These are phyloP conservation scores for Fremontodendron californicum DNA, from an alignment of 345 rosid species.

Conservation along the genomic window DNA sequence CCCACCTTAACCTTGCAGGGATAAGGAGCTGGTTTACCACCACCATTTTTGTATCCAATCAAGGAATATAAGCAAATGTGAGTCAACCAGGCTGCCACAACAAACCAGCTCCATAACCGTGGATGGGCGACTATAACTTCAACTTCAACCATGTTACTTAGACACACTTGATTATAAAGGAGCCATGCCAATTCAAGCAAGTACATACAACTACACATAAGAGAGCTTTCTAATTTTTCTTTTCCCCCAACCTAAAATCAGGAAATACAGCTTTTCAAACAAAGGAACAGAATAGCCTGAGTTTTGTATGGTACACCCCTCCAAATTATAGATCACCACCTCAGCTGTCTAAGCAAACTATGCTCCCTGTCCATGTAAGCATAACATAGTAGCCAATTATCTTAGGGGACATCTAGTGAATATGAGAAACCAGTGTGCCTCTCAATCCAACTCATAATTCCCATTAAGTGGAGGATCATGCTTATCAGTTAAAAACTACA, in stretches of 20 bases:
- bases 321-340: conserved; percentile 12
- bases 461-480: conserved; percentile 19
- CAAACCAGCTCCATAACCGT: conserved; percentile 80
- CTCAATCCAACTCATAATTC: conserved; percentile 33
- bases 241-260: not conserved
- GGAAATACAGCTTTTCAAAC: conserved; percentile 5
- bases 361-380: conserved; percentile 40
- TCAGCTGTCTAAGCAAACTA: conserved; percentile 7
- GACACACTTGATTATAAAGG: conserved; percentile 38
- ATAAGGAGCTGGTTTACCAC: conserved; percentile 66
- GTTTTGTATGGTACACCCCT: not conserved
- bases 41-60: conserved; percentile 39
- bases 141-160: conserved; percentile 50
- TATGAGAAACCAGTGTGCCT: conserved; percentile 28
- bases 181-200: conserved; percentile 29
- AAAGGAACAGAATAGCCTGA: conserved; percentile 7
- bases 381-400: conserved; percentile 14
- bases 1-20: conserved; percentile 99
- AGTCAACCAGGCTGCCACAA: conserved; percentile 91
- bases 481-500: conserved; percentile 17
- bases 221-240: conserved; percentile 10
- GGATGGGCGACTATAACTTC: conserved; percentile 55
- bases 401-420: conserved; percentile 22
- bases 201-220: conserved; percentile 16
- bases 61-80: conserved; percentile 31